Conservation (phyloP, 495 filamentous ascomycete species). For the Penicillium canescens region DNA sequence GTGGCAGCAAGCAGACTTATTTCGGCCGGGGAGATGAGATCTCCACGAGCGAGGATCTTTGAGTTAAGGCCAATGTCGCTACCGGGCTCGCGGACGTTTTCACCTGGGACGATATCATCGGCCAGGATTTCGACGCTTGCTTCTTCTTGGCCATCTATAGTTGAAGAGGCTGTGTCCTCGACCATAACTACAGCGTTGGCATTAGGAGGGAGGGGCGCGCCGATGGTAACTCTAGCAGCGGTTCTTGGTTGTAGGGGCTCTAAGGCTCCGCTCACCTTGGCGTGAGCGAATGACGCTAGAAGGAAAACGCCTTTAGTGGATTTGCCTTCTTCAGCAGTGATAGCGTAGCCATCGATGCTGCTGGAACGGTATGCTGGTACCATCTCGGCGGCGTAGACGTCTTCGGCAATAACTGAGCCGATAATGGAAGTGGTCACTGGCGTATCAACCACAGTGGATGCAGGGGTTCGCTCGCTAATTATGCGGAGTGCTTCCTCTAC, state of each 20-base stretch:
- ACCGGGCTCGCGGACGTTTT: conserved; percentile 89
- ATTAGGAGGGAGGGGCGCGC: conserved; percentile 84
- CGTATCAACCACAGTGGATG: conserved; percentile 51
- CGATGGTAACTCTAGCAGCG: conserved; percentile 89
- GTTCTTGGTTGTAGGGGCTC: conserved; percentile 66
- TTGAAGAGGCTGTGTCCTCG: conserved; percentile 78
- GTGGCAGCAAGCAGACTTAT: conserved; percentile 89
- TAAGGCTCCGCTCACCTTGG: conserved; percentile 61
- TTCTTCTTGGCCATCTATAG: conserved; percentile 81
- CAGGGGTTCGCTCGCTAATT: conserved; percentile 68
- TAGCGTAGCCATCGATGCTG: conserved; percentile 95
- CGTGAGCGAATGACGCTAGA: conserved; percentile 84
- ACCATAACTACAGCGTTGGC: conserved; percentile 97
- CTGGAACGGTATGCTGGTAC: conserved; percentile 94
- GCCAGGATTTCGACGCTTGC: conserved; percentile 82
- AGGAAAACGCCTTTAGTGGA: conserved; percentile 78
- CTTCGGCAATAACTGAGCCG: conserved; percentile 77
- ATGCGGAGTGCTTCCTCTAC: conserved; percentile 75
- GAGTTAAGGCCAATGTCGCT: conserved; percentile 76
- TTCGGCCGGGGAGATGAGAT: conserved; percentile 78
- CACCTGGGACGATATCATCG: conserved; percentile 66
- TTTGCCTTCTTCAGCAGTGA: conserved; percentile 51
- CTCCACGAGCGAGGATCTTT: conserved; percentile 70
- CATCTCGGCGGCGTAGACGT: conserved; percentile 74
- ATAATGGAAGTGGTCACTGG: conserved; percentile 64